Percentiles rank a stretch among this genome's conserved stretches.
These are phyloP conservation scores for Penicillium waksmanii DNA, from an alignment of 495 filamentous ascomycete species.

Conservation along the genomic window DNA sequence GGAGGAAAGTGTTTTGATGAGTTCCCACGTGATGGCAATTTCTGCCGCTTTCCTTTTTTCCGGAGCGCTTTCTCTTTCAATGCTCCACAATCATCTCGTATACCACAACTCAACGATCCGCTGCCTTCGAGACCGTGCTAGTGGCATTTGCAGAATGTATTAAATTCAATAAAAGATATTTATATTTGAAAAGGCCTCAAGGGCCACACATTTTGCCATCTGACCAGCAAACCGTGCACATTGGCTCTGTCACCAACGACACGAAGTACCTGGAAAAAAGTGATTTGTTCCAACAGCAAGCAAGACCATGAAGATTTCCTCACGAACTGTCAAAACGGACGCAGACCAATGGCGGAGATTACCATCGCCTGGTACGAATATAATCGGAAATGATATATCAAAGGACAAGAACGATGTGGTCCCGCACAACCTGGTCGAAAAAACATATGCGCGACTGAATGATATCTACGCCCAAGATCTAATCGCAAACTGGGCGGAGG, in stretches of 20 bases:
- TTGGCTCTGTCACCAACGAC: background rate
- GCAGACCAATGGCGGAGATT: conserved; percentile 1
- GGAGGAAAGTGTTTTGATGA: background rate
- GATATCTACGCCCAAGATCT: conserved; percentile 69
- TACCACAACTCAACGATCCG: background rate
- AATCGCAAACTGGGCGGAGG: conserved; percentile 75
- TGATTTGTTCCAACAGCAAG: background rate
- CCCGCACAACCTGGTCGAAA: conserved; percentile 72
- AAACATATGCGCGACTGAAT: conserved; percentile 83
- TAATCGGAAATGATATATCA: conserved; percentile 13
- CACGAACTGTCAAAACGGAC: background rate
- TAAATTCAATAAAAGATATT: no score
- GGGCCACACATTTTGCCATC: no score
- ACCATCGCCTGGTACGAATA: conserved; percentile 26
- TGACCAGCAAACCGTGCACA: no score
- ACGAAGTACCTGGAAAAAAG: background rate
- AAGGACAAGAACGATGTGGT: conserved; percentile 71
- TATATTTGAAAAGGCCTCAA: no score
- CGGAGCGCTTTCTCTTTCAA: background rate
- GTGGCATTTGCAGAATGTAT: no score
- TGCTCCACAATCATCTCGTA: background rate
- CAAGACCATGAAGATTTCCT: background rate
- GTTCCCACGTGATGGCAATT: conserved; percentile 3
- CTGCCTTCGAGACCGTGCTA: background rate
- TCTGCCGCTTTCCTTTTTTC: background rate